phyloP scores from a whole-genome alignment of 2,329 filamentous ascomycete genomes.

The Mollisia scopiformis region DNA sequence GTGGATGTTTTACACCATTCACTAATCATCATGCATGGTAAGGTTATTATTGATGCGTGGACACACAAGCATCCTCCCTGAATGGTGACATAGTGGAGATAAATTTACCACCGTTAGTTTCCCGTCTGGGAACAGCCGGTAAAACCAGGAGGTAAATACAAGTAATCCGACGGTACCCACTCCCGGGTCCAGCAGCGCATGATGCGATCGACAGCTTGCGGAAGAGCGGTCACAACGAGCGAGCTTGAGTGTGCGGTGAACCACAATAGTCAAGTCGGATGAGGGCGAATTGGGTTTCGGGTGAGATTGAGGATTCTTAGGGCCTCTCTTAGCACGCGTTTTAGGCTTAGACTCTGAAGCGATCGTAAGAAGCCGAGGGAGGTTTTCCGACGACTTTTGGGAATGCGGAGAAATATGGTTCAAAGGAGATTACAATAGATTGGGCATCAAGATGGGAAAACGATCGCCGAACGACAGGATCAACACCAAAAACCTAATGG shows the following conservation, averaged over 20 bases:
- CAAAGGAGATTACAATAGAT: background rate
- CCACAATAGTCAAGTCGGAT: background rate
- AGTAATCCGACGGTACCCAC: too few relatives aligned
- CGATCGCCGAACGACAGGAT: too few relatives aligned
- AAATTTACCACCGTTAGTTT: too few relatives aligned
- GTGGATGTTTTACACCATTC: background rate
- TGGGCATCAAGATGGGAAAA: background rate
- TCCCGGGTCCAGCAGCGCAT: background rate
- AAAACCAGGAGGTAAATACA: too few relatives aligned
- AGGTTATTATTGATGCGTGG: background rate
- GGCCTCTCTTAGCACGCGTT: background rate
- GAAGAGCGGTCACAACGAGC: conserved; percentile 13
- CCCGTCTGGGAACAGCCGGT: too few relatives aligned
- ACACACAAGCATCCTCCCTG: background rate
- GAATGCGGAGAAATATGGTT: background rate
- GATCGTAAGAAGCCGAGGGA: background rate
- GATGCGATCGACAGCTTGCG: background rate
- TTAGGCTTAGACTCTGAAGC: background rate
- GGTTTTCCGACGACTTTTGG: background rate
- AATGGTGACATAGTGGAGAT: too few relatives aligned
- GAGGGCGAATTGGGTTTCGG: too few relatives aligned
- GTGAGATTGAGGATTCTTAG: too few relatives aligned
- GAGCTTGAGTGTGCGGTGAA: conserved; percentile 8
- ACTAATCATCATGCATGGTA: background rate
- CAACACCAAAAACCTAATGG: too few relatives aligned